These are phyloP conservation scores for Hypoxylon crocopeplum DNA, from an alignment of 495 filamentous ascomycete species.

Conservation along the genomic window DNA sequence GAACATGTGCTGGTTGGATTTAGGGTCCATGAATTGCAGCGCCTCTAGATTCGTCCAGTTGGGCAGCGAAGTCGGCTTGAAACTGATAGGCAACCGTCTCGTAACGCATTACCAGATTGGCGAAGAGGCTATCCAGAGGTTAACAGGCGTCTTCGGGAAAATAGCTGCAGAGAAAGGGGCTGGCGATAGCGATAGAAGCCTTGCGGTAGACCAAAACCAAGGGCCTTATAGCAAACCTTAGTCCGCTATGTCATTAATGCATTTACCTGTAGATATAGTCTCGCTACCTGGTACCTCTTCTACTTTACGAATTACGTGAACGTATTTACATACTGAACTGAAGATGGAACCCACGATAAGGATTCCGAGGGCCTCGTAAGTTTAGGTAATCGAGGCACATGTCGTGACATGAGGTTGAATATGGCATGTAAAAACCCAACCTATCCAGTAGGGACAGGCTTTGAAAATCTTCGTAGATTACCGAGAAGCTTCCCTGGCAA, in stretches of 20 bases:
- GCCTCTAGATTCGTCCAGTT: constrained; percentile 53
- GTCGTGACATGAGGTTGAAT: no score
- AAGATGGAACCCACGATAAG: no score
- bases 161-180: constrained; percentile 33
- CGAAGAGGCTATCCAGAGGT: constrained; percentile 55
- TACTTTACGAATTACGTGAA: no score
- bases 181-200: not conserved
- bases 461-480: no score
- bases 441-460: not conserved
- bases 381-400: no score
- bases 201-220: not conserved
- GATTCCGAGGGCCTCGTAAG: no score
- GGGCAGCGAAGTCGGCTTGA: constrained; percentile 59
- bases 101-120: constrained; percentile 71
- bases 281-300: no score
- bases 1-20: constrained; percentile 90
- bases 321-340: no score
- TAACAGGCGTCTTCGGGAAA: constrained; percentile 54
- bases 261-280: no score
- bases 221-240: constrained; percentile 19
- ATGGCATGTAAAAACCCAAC: no score
- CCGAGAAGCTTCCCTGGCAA: no score
- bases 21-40: constrained; percentile 56
- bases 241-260: no score
- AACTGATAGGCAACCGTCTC: constrained; percentile 58